Conservation (phyloP, 2,329 filamentous ascomycete species). For the Zymoseptoria brevis region DNA sequence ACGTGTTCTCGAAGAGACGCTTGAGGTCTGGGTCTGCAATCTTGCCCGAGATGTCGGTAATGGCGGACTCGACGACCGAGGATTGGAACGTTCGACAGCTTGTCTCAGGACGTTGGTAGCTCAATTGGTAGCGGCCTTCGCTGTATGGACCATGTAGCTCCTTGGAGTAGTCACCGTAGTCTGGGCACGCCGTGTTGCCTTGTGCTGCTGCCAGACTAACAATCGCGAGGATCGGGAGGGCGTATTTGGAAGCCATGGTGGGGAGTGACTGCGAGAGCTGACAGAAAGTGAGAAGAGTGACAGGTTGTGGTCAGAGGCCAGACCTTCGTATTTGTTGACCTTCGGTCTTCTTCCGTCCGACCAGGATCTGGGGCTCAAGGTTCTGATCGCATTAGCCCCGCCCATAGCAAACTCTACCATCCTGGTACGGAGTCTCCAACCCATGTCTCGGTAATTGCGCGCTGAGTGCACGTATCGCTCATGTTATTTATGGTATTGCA, state of each 20-base stretch:
- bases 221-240: constrained; percentile 5
- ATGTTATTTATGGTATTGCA: background rate
- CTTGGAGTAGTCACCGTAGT: constrained; percentile 37
- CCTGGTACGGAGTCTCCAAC: background rate
- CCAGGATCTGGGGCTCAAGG: background rate
- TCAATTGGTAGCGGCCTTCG: constrained; percentile 38
- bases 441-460: background rate
- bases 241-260: constrained; percentile 8
- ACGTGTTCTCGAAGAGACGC: constrained; percentile 63
- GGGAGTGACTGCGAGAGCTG: background rate
- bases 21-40: constrained; percentile 53
- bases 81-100: constrained; percentile 43
- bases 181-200: constrained; percentile 25
- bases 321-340: background rate
- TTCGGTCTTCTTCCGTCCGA: background rate
- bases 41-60: constrained; percentile 24
- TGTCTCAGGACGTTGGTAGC: constrained; percentile 37
- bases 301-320: background rate
- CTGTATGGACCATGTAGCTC: constrained; percentile 38
- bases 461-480: background rate
- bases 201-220: constrained; percentile 3
- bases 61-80: constrained; percentile 34
- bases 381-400: background rate
- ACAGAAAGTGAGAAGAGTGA: background rate
- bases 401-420: background rate